Evolutionary conservation across 352 stramenopile genomes (phyloP).

Genomic region (Pythium folliculosum): DNA sequence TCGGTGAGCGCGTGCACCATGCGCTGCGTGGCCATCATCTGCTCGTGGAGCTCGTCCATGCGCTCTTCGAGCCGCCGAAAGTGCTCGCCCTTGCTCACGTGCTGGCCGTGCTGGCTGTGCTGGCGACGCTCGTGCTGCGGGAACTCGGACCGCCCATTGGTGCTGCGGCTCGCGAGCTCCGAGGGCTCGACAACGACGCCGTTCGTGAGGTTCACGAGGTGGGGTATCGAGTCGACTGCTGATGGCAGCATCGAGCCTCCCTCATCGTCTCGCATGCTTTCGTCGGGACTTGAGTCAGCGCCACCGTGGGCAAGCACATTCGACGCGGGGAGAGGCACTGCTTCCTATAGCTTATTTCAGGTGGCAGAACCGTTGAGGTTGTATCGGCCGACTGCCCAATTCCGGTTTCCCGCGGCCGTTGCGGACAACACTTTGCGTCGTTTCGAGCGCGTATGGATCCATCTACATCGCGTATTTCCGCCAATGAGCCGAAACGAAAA

Average conservation of each 20-base stretch:
- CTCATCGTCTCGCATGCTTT: background rate
- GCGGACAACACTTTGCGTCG: background rate
- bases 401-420: background rate
- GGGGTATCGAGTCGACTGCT: background rate
- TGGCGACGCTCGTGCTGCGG: background rate
- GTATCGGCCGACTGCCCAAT: too few relatives aligned
- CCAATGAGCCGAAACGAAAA: background rate
- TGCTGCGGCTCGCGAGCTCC: background rate
- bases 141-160: background rate
- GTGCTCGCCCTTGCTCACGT: conserved; percentile 10
- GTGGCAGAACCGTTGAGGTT: conserved; percentile 1
- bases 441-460: background rate
- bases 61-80: conserved; percentile 45
- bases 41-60: conserved; percentile 48
- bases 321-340: background rate
- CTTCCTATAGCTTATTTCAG: background rate
- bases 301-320: background rate
- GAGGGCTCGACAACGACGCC: background rate
- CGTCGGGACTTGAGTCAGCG: background rate
- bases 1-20: conserved; percentile 55
- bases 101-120: conserved; percentile 12
- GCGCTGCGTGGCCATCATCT: conserved; percentile 43
- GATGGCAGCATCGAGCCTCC: background rate
- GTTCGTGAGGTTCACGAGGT: background rate
- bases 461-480: background rate